Conservation (phyloP, 495 filamentous ascomycete species). For the Talaromyces adpressus region DNA sequence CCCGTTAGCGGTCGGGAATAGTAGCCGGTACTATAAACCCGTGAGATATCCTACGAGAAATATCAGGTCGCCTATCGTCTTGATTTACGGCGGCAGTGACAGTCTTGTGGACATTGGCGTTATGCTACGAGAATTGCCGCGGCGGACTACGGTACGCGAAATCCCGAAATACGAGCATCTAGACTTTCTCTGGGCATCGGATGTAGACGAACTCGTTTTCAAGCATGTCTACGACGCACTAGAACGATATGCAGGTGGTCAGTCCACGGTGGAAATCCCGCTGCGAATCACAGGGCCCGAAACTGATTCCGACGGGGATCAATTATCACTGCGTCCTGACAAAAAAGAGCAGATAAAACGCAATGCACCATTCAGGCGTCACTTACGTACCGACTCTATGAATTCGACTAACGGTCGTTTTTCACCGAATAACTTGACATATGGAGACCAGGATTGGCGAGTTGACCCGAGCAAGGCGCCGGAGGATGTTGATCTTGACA, state of each 20-base stretch:
- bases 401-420: neutral
- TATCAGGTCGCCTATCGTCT: conserved; percentile 90
- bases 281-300: conserved; percentile 2
- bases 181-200: conserved; percentile 91
- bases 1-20: conserved; percentile 50
- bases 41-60: conserved; percentile 94
- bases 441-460: conserved; percentile 5
- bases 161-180: conserved; percentile 92
- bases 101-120: conserved; percentile 91
- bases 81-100: conserved; percentile 89
- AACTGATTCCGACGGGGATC: neutral
- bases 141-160: conserved; percentile 72
- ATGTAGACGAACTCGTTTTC: conserved; percentile 80
- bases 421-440: neutral
- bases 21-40: conserved; percentile 72
- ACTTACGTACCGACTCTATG: conserved; percentile 1
- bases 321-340: neutral
- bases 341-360: neutral
- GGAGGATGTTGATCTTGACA: conserved; percentile 5
- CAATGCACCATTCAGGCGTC: neutral
- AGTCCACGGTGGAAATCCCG: conserved; percentile 3
- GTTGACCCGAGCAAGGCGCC: conserved; percentile 4
- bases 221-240: conserved; percentile 84
- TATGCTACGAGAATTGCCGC: conserved; percentile 83
- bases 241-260: conserved; percentile 44